Evolutionary conservation across 768 basidiomycete genomes (phyloP).

Genomic region (Amanita phalloides): DNA sequence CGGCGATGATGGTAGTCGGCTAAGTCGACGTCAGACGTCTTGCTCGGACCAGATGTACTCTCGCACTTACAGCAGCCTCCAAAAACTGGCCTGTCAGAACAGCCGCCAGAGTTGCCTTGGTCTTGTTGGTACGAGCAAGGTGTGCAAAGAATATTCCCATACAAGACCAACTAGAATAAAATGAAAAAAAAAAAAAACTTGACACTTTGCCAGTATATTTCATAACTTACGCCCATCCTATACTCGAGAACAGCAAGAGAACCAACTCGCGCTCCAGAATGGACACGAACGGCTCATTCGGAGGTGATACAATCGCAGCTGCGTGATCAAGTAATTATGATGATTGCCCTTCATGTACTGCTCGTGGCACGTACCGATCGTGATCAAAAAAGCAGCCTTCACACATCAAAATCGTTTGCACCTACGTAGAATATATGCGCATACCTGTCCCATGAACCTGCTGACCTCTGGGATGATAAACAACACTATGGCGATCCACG

Average conservation of each 20-base stretch:
- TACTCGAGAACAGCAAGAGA: constrained; percentile 34
- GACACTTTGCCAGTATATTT: not conserved
- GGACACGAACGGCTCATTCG: constrained; percentile 55
- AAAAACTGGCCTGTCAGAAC: constrained; percentile 45
- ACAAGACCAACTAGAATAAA: constrained; percentile 45
- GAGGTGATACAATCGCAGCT: constrained; percentile 61
- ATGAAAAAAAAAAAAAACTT: not conserved
- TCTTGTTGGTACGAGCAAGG: constrained; percentile 36
- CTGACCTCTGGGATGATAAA: constrained; percentile 45
- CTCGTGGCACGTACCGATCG: constrained; percentile 33
- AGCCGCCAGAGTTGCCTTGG: constrained; percentile 23
- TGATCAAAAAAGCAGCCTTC: constrained; percentile 46
- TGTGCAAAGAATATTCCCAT: constrained; percentile 55
- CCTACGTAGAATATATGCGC: constrained; percentile 1
- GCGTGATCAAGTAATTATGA: not conserved
- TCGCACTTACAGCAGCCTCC: constrained; percentile 29
- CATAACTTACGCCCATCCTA: constrained; percentile 50
- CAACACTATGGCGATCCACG: constrained; percentile 49
- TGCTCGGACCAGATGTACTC: not conserved
- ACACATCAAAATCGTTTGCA: not conserved
- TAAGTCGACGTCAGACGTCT: constrained; percentile 11
- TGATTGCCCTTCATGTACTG: not conserved
- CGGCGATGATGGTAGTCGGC: constrained; percentile 47
- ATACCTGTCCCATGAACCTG: constrained; percentile 46
- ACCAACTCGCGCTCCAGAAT: constrained; percentile 57